Base-by-base conservation (phyloP, 148 eudicot genomes). In the Drosera capensis region DNA sequence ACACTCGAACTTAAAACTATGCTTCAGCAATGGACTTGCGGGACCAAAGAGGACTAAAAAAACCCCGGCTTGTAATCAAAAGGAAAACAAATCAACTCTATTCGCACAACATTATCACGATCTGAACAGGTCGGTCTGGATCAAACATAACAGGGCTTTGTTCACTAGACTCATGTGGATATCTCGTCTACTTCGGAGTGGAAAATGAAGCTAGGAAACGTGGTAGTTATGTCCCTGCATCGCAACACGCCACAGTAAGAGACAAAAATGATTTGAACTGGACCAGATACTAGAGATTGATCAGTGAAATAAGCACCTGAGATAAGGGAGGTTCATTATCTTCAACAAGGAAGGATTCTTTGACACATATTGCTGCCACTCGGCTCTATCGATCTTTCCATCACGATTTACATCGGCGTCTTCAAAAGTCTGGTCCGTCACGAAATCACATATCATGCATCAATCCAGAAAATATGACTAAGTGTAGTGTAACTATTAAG, bases 311-410 rank as follows among this genome's bases (percentile, higher is more conserved):
- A n/a, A n/a, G 4, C 73, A 90, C 97, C 97, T 78, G 46, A 90
- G 64, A 59, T 90, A 90, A 42, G 85, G 93, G 34, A 90, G 85
- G 8, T 95, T 90, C 97, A 90, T 90, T 40, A 90, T 75, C 54
- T 78, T 80, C 60, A 90, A 45, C 52, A 90, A 41, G 1, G 85
- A 73, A 54, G 97, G 95, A 49, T 90, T 90, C 59, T 55, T 65
- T 1, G 70, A 49, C 34, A 90, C 97, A 51, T 73, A 84, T 52
- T 71, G 68, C 26, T 65, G 93, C 97, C 97, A 90, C 29, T 90
- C 97, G 1, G 76, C 38, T 68, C 61, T 73, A 52, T 78, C 93
- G 9, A 90, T 90, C 60, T 75, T 90, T 17, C 87, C 95, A 41
- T 90, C 97, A 54, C 62, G 75, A 60, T 84, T 68, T 49, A 57